A percentile compares a stretch with the other conserved stretches of the same genome.
phyloP scores from a whole-genome alignment of 345 rosid genomes.

The Dimocarpus longan region DNA sequence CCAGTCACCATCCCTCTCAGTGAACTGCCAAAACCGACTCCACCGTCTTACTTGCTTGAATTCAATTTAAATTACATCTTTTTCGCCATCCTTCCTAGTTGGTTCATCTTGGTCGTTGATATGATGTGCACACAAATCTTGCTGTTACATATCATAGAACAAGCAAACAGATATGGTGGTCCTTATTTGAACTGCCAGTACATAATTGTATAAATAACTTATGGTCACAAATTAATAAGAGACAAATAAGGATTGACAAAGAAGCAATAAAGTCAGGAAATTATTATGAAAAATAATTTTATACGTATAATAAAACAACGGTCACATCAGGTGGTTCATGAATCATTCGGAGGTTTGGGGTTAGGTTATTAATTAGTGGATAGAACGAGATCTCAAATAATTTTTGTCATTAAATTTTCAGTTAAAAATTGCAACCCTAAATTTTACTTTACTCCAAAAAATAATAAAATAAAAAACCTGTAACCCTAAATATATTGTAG shows the following conservation, averaged over 20 bases:
- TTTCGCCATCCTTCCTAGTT: background rate
- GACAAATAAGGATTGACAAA: background rate
- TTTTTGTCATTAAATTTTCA: no score
- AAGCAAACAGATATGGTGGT: background rate
- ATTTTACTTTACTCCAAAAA: no score
- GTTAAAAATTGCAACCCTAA: no score
- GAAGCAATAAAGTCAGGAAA: background rate
- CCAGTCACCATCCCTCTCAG: conserved; percentile 20
- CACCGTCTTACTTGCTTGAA: conserved; percentile 27
- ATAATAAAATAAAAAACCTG: no score
- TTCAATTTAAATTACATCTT: background rate
- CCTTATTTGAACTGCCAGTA: background rate
- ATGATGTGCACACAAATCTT: background rate
- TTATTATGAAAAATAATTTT: background rate
- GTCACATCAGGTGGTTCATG: background rate
- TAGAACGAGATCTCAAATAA: background rate
- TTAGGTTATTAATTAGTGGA: background rate
- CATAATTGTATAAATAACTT: background rate
- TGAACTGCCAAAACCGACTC: conserved; percentile 39
- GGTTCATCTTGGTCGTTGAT: background rate
- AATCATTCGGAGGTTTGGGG: background rate
- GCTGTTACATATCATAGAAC: background rate
- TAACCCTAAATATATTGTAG: background rate
- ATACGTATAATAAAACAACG: no score
- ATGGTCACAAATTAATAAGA: background rate